These are phyloP conservation scores for Ophiostoma sp. DNA, from an alignment of 2,329 filamentous ascomycete species.

Conservation along the genomic window DNA sequence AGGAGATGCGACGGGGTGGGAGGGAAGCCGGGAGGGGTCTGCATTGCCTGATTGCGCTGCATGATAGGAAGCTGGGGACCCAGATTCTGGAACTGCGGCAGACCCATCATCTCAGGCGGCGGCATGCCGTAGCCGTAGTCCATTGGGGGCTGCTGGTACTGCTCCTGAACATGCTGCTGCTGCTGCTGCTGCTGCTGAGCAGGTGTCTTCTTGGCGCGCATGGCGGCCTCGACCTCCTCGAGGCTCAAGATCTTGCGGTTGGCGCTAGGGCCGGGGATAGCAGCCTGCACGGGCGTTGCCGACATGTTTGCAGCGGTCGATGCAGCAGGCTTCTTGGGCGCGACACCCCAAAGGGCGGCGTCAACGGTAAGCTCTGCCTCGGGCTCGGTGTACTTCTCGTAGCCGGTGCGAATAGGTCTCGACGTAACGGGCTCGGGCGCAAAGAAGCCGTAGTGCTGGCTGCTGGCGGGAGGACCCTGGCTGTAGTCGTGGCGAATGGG, in stretches of 20 bases:
- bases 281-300: slow-evolving; percentile 21
- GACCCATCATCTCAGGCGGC: slow-evolving; percentile 22
- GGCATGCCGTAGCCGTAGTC: slow-evolving; percentile 24
- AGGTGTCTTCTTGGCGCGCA: slow-evolving; percentile 62
- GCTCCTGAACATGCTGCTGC: slow-evolving; percentile 32
- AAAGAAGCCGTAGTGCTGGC: slow-evolving; percentile 26
- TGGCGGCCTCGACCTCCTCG: slow-evolving; percentile 92
- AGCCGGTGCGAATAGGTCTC: slow-evolving; percentile 70
- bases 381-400: slow-evolving; percentile 86
- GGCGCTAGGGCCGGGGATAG: slow-evolving; percentile 34
- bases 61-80: slow-evolving; percentile 48
- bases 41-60: slow-evolving; percentile 48
- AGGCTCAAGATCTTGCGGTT: slow-evolving; percentile 84
- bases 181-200: slow-evolving; percentile 27
- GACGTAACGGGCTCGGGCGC: slow-evolving; percentile 30
- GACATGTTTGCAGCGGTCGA: slow-evolving; percentile 24
- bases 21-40: slow-evolving; percentile 36
- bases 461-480: slow-evolving; percentile 28
- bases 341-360: slow-evolving; percentile 84
- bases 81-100: slow-evolving; percentile 33
- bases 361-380: slow-evolving; percentile 89
- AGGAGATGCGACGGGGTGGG: slow-evolving; percentile 29
- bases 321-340: slow-evolving; percentile 50
- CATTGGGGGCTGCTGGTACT: slow-evolving; percentile 27
- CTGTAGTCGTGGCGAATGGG: slow-evolving; percentile 25